phyloP scores from a whole-genome alignment of 140 eudicot species.

The Erigeron philadelphicus region DNA sequence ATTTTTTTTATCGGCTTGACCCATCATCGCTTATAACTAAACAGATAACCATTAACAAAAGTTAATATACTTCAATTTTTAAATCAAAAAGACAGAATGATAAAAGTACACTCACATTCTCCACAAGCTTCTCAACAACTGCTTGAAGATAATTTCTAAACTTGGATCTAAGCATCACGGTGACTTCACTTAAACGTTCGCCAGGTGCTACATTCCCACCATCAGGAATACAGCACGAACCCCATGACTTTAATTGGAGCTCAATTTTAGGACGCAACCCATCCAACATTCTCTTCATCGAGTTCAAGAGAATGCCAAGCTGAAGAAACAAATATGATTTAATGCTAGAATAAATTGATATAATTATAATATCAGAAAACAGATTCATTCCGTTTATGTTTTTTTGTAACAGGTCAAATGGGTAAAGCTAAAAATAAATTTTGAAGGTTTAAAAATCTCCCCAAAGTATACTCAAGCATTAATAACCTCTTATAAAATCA shows the following conservation, averaged over 20 bases:
- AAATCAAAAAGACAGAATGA: no score
- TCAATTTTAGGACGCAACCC: constrained; percentile 66
- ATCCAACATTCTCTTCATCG: constrained; percentile 85
- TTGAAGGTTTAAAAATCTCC: no score
- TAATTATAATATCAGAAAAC: not conserved
- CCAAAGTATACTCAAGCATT: not conserved
- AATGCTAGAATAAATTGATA: not conserved
- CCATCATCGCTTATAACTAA: no score
- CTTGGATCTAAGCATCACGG: constrained; percentile 80
- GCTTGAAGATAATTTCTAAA: constrained; percentile 80
- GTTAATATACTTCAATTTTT: no score
- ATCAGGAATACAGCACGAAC: constrained; percentile 69
- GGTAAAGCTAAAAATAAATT: no score
- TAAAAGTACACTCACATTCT: constrained; percentile 54
- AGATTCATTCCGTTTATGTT: not conserved
- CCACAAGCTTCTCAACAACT: constrained; percentile 72
- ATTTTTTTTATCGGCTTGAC: no score
- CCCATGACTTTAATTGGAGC: constrained; percentile 65
- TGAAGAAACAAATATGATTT: constrained; percentile 17
- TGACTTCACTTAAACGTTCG: constrained; percentile 81
- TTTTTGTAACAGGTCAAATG: no score
- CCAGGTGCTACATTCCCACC: constrained; percentile 68
- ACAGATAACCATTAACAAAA: no score
- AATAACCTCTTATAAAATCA: not conserved
- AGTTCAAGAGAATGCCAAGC: constrained; percentile 80